Base-by-base conservation (phyloP, 306 rosid genomes). In the Macrotyloma uniflorum region DNA sequence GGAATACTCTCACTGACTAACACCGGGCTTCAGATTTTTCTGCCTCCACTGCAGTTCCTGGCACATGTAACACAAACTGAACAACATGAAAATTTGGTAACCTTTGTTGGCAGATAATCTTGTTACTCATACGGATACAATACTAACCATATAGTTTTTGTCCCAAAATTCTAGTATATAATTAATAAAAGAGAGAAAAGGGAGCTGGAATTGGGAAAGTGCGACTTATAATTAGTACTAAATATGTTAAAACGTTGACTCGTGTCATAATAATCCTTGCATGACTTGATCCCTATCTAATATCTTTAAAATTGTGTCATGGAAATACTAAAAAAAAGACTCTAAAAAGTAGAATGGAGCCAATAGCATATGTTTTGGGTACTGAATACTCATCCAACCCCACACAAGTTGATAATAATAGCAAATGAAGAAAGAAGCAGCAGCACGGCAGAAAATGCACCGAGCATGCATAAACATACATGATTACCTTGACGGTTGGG, bases 1-100 rank as follows among this genome's bases (percentile, higher is more conserved):
- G 2, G 54, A 82, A 74, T 67, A 23, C 80, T 70, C 79, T 82
- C 71, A 77, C 81, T 70, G 77, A 67, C 79, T 79, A 71, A 59
- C 81, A 80, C 64, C 73, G 53, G 74, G 46, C 74, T 86, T 81
- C 78, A 46, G 64, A 78, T 64, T 76, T 83, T 78, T 85, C 83
- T 63, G 82, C 70, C 67, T 64, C 75, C 40, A 79, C 63, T 51
- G 46, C 70, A 61, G 32, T 78, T 77, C 82, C 71, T 64, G 85
- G 79, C 81, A 83, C 49, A 68, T 61, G 76, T 46, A 66, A 75
- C 68, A 66, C 70, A 79, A 72, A 82, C 72, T 63, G 42, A 80
- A 83, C 51, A 64, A 16, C 76, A 40, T 58, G 23, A 81, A 58
- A 49, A 33, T 47, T 74, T 14, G 20, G 58, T 32, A 77, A 67